Percentiles rank a stretch among this genome's conserved stretches.
Conservation (phyloP, 2,329 filamentous ascomycete genomes). For the Bertia moriformis region DNA sequence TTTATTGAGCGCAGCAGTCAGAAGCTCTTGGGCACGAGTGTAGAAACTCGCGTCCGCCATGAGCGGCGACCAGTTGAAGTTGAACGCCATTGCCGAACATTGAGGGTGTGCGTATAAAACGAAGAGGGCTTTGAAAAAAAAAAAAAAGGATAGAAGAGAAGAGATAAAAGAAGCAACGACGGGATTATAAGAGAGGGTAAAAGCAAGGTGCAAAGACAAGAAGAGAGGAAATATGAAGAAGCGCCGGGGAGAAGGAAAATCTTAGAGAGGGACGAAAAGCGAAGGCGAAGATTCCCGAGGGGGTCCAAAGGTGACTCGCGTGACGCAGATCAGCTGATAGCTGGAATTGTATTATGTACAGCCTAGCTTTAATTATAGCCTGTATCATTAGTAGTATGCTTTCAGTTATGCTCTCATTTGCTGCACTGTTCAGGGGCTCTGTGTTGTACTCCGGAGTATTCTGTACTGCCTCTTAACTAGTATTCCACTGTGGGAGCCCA, state of each 20-base stretch:
- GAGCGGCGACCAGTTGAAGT: slow-evolving; percentile 63
- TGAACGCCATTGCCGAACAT: slow-evolving; percentile 46
- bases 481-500: no score
- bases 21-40: slow-evolving; percentile 48
- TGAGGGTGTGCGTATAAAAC: neutral
- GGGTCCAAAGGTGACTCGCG: no score
- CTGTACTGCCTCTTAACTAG: no score
- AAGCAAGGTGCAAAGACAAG: neutral
- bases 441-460: no score
- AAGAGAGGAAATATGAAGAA: neutral
- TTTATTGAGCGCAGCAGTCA: slow-evolving; percentile 55
- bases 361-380: no score
- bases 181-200: neutral
- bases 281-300: neutral
- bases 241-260: neutral
- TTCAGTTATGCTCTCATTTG: no score
- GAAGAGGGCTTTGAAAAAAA: neutral
- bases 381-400: no score
- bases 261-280: neutral
- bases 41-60: slow-evolving; percentile 48
- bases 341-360: no score
- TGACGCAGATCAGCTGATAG: no score
- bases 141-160: no score
- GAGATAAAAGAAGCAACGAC: no score
- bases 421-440: no score